These are phyloP conservation scores for Jamesozyma gamospora DNA, from an alignment of 805 yeast genomes.

Conservation along the genomic window DNA sequence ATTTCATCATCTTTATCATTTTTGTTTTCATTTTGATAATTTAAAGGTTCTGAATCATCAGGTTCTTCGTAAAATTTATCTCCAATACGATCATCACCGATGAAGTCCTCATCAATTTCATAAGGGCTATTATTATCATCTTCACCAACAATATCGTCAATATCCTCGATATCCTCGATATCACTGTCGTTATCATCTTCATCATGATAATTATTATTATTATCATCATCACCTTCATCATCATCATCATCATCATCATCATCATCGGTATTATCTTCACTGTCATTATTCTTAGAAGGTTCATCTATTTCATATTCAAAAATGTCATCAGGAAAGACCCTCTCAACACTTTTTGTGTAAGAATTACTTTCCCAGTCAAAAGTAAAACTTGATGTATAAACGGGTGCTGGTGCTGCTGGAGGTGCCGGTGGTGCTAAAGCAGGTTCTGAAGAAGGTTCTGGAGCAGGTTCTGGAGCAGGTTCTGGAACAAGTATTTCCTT, in stretches of 20 bases:
- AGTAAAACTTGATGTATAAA: conserved; percentile 5
- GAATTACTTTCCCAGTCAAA: conserved; percentile 19
- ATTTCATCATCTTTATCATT: not conserved
- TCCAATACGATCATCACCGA: no score
- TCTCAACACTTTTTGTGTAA: conserved; percentile 12
- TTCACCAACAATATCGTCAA: not conserved
- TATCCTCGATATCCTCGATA: not conserved
- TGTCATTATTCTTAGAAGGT: no score
- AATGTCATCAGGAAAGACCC: conserved; percentile 12
- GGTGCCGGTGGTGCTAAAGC: not conserved
- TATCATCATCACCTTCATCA: not conserved
- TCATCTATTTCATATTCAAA: conserved; percentile 28
- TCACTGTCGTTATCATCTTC: not conserved
- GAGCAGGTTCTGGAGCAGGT: conserved; percentile 1
- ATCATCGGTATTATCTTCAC: not conserved
- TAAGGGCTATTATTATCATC: not conserved
- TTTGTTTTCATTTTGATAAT: no score
- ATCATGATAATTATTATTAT: no score
- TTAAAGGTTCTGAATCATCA: no score
- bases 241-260: not conserved
- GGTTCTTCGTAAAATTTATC: no score
- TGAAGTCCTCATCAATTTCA: no score
- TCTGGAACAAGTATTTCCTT: not conserved
- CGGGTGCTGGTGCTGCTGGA: no score
- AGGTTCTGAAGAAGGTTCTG: no score